Percentiles rank a stretch among this genome's conserved stretches.
Conservation (phyloP, 1,284 basidiomycete species). For the Ustilago bromivora region DNA sequence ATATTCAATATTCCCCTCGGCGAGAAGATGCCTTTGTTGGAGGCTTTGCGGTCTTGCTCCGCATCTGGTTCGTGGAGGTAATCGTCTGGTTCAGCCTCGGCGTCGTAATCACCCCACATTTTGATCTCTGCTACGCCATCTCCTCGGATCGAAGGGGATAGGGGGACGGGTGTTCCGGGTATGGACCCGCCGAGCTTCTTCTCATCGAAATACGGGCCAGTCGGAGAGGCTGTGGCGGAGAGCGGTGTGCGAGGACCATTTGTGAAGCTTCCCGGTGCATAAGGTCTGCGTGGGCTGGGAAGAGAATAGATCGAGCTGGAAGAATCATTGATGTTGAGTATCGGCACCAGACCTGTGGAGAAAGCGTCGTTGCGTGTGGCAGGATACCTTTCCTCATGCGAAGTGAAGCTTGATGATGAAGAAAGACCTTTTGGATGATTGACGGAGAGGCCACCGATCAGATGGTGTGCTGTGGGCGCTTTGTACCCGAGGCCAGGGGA, state of each 20-base stretch:
- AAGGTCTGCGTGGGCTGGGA: conserved; percentile 25
- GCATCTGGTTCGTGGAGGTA: conserved; percentile 46
- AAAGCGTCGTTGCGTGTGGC: conserved; percentile 24
- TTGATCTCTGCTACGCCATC: conserved; percentile 20
- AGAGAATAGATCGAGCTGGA: conserved; percentile 25
- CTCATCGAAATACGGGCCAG: conserved; percentile 28
- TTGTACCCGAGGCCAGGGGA: conserved; percentile 16
- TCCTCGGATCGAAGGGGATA: conserved; percentile 14
- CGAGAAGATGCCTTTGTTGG: conserved; percentile 15
- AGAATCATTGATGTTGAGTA: conserved; percentile 32
- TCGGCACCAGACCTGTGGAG: conserved; percentile 32
- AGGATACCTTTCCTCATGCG: conserved; percentile 35
- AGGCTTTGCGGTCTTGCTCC: conserved; percentile 31
- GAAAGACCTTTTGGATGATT: conserved; percentile 27
- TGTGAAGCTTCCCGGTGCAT: conserved; percentile 40
- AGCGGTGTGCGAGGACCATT: conserved; percentile 30
- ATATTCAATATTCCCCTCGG: conserved; percentile 50
- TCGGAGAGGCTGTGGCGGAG: conserved; percentile 27
- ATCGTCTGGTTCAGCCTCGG: conserved; percentile 32
- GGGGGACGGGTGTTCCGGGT: conserved; percentile 1
- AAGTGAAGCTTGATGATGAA: conserved; percentile 23
- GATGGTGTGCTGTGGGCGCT: conserved; percentile 22
- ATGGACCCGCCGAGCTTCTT: conserved; percentile 22
- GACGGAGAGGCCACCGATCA: conserved; percentile 20
- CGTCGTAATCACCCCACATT: conserved; percentile 44